Conservation (phyloP, 148 eudicot species). For the Pouteria glomerata region DNA sequence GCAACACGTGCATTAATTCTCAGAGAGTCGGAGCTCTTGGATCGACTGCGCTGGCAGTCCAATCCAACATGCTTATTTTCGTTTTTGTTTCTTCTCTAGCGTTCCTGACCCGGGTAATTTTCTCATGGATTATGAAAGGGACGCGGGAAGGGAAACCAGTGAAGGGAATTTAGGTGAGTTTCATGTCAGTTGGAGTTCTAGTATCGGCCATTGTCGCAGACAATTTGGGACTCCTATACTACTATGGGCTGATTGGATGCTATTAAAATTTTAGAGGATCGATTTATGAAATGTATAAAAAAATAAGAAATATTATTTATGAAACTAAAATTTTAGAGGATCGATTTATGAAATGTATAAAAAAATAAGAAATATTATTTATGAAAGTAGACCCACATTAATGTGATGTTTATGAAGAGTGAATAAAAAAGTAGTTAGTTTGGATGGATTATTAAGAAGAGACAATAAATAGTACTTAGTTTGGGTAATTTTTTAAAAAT, state of each 20-base stretch:
- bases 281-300: too few species aligned
- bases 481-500: too few species aligned
- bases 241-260: constrained; percentile 24
- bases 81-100: not conserved
- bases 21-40: not conserved
- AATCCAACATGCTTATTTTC: not conserved
- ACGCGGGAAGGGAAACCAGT: constrained; percentile 36
- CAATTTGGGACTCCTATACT: constrained; percentile 20
- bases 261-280: too few species aligned
- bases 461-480: too few species aligned
- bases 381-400: too few species aligned
- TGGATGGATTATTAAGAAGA: too few species aligned
- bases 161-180: constrained; percentile 10
- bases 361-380: too few species aligned
- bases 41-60: not conserved
- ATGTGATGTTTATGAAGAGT: too few species aligned
- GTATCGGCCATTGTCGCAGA: constrained; percentile 11
- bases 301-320: too few species aligned
- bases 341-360: constrained; percentile 29
- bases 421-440: too few species aligned
- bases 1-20: not conserved
- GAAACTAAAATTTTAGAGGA: constrained; percentile 22
- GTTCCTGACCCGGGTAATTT: not conserved
- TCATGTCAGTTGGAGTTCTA: constrained; percentile 11
- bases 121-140: constrained; percentile 21